Base-by-base conservation (phyloP, 176 grass and related monocot species). In the Oryza glumipatula region DNA sequence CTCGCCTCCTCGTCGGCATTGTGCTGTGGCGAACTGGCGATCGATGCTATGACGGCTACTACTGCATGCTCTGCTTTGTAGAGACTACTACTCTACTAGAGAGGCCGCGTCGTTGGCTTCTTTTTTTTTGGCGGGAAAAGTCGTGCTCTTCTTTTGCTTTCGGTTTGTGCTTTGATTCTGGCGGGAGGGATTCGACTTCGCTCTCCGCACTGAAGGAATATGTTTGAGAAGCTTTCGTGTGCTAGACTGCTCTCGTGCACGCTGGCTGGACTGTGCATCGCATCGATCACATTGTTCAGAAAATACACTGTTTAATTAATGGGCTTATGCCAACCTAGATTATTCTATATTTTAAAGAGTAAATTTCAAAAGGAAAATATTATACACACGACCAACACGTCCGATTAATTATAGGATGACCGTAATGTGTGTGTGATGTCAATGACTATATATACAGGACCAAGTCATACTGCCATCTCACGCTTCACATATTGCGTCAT, bases 91-190 rank as follows among this genome's bases (percentile, higher is more conserved):
- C 30, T 32, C 30, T 32, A 32, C 30, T 32, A 32, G 30, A 32
- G 13, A 44, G 45, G 54, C 15, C 67, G 22, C 48, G 74, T 67
- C 30, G 30, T 32, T 68, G 68, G n/a, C 79, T 76, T 89, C 79
- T 75, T 88, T 80, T 83, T 89, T 80, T 68, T 83, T 83, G 90
- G 90, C 73, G 86, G 82, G 84, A 86, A 89, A 92, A 68, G 68
- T 36, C 73, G 84, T 64, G 88, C 58, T 19, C 22, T 11, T 15
- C 24, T 83, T 86, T 86, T 58, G 70, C 72, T 88, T 91, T 88
- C 12, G 14, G 65, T 83, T 76, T 80, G 67, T 70, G 26, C 74
- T 80, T 83, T 79, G 13, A 45, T 22, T 71, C 30, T 23, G 52
- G 0, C 77, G 7, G 74, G 43, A 77, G 67, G 43, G 65, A 79